Conservation (phyloP, 75 land plant species). For the Chamaecyparis obtusa region DNA sequence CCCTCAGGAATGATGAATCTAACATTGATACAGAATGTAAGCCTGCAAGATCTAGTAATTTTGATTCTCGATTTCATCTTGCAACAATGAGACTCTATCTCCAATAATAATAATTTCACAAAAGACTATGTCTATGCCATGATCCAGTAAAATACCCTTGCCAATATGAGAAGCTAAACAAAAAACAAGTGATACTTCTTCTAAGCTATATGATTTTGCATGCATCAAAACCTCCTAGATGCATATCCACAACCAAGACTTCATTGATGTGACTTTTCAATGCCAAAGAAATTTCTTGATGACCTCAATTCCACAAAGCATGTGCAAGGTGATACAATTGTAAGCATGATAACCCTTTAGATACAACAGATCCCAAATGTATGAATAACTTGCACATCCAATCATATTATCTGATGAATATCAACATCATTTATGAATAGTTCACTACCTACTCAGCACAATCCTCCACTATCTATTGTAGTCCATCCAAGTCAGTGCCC, state of each 20-base stretch:
- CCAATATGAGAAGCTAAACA: constrained; percentile 84
- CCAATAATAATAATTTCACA: constrained; percentile 92
- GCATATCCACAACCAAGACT: constrained; percentile 95
- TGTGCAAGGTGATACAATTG: too few relatives aligned
- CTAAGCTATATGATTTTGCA: neutral
- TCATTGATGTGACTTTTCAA: constrained; percentile 91
- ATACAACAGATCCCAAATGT: too few relatives aligned
- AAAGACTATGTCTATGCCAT: constrained; percentile 87
- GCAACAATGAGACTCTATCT: constrained; percentile 85
- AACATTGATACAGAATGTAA: too few relatives aligned
- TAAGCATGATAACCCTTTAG: constrained; percentile 74
- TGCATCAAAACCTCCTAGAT: constrained; percentile 59
- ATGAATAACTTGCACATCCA: too few relatives aligned
- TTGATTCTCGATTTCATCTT: constrained; percentile 21
- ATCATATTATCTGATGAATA: too few relatives aligned
- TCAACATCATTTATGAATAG: too few relatives aligned
- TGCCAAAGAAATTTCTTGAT: constrained; percentile 65
- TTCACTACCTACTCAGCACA: too few relatives aligned
- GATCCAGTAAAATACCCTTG: constrained; percentile 82
- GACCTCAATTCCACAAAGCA: constrained; percentile 77
- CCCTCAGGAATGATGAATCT: too few relatives aligned
- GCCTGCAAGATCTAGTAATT: too few relatives aligned
- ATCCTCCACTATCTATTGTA: too few relatives aligned
- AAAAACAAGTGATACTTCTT: constrained; percentile 6
- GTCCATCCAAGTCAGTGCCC: too few relatives aligned